Evolutionary conservation across 1,139 yeast species (phyloP).

Genomic region (Saccharomycopsis phalli): DNA sequence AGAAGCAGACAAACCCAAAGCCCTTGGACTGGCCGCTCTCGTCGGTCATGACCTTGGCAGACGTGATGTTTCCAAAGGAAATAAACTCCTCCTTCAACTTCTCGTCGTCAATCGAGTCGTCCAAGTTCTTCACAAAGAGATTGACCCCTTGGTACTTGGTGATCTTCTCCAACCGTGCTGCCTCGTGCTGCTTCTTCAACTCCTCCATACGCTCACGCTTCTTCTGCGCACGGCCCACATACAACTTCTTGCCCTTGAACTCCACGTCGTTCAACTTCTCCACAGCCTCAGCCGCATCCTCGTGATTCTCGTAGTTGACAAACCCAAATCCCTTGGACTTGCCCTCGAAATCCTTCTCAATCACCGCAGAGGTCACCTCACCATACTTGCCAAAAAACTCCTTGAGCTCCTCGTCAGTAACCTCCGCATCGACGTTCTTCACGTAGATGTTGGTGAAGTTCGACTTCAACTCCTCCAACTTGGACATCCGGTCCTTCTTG

Average conservation of each 20-base stretch:
- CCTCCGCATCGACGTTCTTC: constrained; percentile 75
- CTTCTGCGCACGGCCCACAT: constrained; percentile 99
- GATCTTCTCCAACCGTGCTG: constrained; percentile 84
- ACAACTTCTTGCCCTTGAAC: constrained; percentile 73
- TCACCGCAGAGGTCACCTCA: constrained; percentile 71
- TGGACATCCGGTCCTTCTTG: constrained; percentile 91
- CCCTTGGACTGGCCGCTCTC: constrained; percentile 95
- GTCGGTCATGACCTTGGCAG: constrained; percentile 95
- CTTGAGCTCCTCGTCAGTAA: constrained; percentile 64
- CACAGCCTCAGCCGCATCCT: constrained; percentile 83
- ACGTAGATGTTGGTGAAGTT: constrained; percentile 93
- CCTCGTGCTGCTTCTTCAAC: constrained; percentile 91
- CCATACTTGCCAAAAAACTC: constrained; percentile 72
- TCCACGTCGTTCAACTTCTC: constrained; percentile 87
- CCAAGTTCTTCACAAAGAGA: constrained; percentile 93
- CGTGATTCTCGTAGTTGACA: constrained; percentile 83
- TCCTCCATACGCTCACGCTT: constrained; percentile 97
- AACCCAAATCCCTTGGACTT: constrained; percentile 95
- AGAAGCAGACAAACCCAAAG: constrained; percentile 97
- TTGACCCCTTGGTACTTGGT: constrained; percentile 97
- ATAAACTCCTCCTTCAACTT: constrained; percentile 86
- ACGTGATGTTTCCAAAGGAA: constrained; percentile 90
- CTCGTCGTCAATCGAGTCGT: constrained; percentile 87
- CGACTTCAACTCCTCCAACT: constrained; percentile 84
- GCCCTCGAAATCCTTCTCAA: constrained; percentile 80